Evolutionary conservation across 140 eudicot genomes (phyloP).

Genomic region (Anethum foeniculum): DNA sequence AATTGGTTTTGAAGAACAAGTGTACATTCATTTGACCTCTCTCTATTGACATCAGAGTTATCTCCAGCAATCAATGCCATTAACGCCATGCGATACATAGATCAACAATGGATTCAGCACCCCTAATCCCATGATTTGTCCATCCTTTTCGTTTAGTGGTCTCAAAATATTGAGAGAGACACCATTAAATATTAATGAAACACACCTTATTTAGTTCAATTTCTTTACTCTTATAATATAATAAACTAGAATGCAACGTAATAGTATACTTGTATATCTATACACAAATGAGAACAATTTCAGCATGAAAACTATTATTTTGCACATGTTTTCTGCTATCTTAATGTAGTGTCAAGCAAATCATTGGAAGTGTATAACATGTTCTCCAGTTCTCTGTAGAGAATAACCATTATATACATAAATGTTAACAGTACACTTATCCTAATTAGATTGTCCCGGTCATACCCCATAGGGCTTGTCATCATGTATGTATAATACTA

Average conservation of each 20-base stretch:
- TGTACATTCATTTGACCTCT: constrained; percentile 36
- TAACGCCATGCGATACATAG: constrained; percentile 87
- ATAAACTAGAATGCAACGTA: not conserved
- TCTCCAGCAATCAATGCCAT: constrained; percentile 69
- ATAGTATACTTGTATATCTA: no score
- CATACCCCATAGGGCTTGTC: not conserved
- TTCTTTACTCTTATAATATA: not conserved
- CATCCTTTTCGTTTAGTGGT: constrained; percentile 89
- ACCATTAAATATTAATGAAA: no score
- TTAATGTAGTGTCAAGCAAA: not conserved
- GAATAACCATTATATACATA: no score
- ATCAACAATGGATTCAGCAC: constrained; percentile 89
- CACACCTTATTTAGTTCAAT: not conserved
- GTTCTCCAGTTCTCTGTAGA: not conserved
- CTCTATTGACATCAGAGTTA: constrained; percentile 74
- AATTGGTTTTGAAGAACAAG: not conserved
- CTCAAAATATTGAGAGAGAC: constrained; percentile 27
- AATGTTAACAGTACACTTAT: not conserved
- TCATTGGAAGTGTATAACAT: not conserved
- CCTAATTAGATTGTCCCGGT: not conserved
- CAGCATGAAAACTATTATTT: no score
- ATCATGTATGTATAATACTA: not conserved
- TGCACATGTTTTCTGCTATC: no score
- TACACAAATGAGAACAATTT: no score
- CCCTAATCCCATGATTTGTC: constrained; percentile 75